Evolutionary conservation across 345 rosid species (phyloP).

Genomic region (Ceriops tagal): DNA sequence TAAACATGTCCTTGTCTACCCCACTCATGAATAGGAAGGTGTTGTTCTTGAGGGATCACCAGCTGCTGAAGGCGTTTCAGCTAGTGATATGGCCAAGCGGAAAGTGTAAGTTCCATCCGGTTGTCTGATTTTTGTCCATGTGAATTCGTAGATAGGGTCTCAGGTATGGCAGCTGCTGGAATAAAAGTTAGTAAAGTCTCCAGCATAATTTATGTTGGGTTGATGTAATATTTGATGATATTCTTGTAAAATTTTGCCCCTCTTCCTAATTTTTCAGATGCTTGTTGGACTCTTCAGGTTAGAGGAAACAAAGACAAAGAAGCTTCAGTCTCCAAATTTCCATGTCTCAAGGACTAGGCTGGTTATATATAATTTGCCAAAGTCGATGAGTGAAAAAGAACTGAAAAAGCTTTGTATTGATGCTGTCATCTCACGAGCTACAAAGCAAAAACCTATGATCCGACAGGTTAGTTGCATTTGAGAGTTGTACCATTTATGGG

Average conservation of each 20-base stretch:
- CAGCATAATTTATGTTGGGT: no score
- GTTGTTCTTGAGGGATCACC: conserved; percentile 77
- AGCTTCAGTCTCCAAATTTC: conserved; percentile 89
- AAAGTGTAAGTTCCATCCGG: conserved; percentile 37
- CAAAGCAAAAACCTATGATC: conserved; percentile 78
- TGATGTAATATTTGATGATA: not conserved
- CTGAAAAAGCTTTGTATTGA: conserved; percentile 62
- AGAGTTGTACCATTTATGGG: not conserved
- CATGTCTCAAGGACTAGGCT: conserved; percentile 85
- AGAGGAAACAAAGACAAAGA: conserved; percentile 74
- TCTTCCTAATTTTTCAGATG: conserved; percentile 1
- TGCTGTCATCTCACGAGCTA: conserved; percentile 82
- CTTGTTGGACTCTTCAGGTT: conserved; percentile 45
- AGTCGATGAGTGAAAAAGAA: conserved; percentile 61
- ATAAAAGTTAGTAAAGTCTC: no score
- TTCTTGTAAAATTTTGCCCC: conserved; percentile 6
- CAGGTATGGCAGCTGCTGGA: no score
- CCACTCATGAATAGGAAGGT: conserved; percentile 62
- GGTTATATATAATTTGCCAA: conserved; percentile 79
- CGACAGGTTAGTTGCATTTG: conserved; percentile 56
- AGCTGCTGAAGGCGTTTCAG: conserved; percentile 87
- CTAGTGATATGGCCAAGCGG: conserved; percentile 69
- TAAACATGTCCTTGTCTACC: not conserved
- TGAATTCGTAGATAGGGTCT: no score
- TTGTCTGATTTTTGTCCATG: not conserved